Percentiles rank a stretch among this genome's conserved stretches.
These are phyloP conservation scores for Mortierella alpina DNA, from an alignment of 192 early-diverging fungal species.

Conservation along the genomic window DNA sequence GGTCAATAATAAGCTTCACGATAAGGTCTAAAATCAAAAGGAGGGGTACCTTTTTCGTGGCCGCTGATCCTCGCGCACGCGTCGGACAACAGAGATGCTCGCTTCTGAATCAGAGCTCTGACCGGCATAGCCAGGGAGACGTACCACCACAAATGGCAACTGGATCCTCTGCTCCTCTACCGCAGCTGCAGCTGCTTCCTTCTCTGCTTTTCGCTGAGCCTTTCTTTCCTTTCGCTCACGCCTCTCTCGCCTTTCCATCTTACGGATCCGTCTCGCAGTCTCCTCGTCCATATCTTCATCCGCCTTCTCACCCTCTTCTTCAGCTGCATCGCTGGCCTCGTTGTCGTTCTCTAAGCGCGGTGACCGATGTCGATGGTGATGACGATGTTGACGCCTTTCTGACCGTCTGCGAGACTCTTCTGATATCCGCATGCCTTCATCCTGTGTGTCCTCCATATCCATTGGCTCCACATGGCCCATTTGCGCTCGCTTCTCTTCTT, in stretches of 20 bases:
- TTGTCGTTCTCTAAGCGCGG: constrained; percentile 16
- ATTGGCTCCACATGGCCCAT: constrained; percentile 1
- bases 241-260: constrained; percentile 26
- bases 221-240: constrained; percentile 35
- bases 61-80: constrained; percentile 26
- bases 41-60: constrained; percentile 22
- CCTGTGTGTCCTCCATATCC: background rate
- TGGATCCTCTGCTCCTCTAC: constrained; percentile 18
- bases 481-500: constrained; percentile 25
- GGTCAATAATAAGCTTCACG: too few relatives aligned
- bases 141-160: constrained; percentile 31
- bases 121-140: constrained; percentile 29
- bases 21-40: too few relatives aligned
- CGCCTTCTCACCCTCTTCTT: background rate
- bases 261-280: constrained; percentile 13
- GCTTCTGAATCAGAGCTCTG: constrained; percentile 51
- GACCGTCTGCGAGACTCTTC: constrained; percentile 3
- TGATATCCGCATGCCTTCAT: too few relatives aligned
- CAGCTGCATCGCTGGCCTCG: background rate
- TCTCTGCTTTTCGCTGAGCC: constrained; percentile 22
- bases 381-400: constrained; percentile 20
- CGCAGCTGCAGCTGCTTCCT: constrained; percentile 2
- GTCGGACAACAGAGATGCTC: constrained; percentile 37
- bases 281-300: constrained; percentile 27
- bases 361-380: constrained; percentile 30